Evolutionary conservation across 2,329 filamentous ascomycete species (phyloP).

Genomic region (Sporothrix inflata): DNA sequence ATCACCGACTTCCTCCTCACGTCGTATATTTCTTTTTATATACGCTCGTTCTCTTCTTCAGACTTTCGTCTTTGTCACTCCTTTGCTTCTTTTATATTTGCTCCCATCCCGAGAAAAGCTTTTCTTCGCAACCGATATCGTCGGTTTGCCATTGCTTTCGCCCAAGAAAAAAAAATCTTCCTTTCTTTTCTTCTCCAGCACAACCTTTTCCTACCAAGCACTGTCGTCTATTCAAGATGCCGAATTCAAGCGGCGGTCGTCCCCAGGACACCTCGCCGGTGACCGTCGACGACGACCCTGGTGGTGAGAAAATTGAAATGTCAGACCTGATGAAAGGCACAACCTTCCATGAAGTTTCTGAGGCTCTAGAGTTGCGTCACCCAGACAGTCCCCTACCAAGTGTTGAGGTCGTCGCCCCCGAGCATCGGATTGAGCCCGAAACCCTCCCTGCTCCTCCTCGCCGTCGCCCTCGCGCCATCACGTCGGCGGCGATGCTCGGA

Average conservation of each 20-base stretch:
- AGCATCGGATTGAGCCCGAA: not conserved
- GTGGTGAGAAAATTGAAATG: not conserved
- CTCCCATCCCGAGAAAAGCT: not conserved
- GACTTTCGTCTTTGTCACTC: not conserved
- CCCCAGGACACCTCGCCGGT: not conserved
- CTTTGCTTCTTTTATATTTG: not conserved
- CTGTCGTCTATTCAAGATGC: not conserved
- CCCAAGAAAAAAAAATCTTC: not conserved
- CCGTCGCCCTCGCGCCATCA: not conserved
- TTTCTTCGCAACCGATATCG: not conserved
- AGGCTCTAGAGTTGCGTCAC: not conserved
- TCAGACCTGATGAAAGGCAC: not conserved
- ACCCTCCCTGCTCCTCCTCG: not conserved
- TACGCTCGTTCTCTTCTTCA: not conserved
- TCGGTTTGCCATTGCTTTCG: not conserved
- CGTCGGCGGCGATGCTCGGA: not conserved
- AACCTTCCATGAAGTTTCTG: not conserved
- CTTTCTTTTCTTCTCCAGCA: not conserved
- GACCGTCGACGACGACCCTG: not conserved
- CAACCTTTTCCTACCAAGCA: not conserved
- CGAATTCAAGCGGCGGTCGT: not conserved
- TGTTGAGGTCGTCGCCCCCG: not conserved
- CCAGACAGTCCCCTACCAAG: not conserved
- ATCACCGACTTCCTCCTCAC: no score
- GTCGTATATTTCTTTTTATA: no score